Percentiles rank a stretch among this genome's conserved stretches.
phyloP scores from a whole-genome alignment of 768 basidiomycete species.

The Leucosporidium creatinivorum region DNA sequence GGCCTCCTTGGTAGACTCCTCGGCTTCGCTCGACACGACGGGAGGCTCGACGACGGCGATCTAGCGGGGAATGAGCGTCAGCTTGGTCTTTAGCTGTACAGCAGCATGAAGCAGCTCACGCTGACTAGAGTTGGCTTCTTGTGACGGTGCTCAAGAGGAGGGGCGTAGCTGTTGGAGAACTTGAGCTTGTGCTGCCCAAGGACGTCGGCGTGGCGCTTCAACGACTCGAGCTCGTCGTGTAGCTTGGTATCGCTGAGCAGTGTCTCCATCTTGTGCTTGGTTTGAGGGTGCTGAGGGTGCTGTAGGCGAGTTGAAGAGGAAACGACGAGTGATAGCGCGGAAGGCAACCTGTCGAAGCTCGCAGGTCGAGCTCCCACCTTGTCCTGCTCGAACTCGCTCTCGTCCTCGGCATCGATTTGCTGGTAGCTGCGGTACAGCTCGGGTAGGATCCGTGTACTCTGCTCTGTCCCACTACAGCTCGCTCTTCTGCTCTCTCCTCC shows the following conservation, averaged over 20 bases:
- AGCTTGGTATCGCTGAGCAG: slow-evolving; percentile 36
- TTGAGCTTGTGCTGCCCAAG: slow-evolving; percentile 39
- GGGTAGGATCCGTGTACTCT: too few species aligned
- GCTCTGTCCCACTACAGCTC: too few species aligned
- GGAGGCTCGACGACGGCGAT: slow-evolving; percentile 39
- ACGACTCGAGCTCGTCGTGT: slow-evolving; percentile 40
- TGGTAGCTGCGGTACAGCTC: too few species aligned
- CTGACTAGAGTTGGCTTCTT: slow-evolving; percentile 40
- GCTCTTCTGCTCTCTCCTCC: background rate
- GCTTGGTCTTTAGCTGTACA: too few species aligned
- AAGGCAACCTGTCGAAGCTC: too few species aligned
- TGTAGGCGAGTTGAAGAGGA: too few species aligned
- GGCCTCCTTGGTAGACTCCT: slow-evolving; percentile 39
- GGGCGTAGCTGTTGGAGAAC: slow-evolving; percentile 38
- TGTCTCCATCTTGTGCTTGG: slow-evolving; percentile 32
- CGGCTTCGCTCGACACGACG: background rate
- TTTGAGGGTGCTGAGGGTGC: too few species aligned
- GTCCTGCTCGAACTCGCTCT: too few species aligned
- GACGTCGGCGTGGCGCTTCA: slow-evolving; percentile 41
- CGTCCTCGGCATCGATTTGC: too few species aligned
- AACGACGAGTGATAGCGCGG: too few species aligned
- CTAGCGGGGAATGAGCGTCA: slow-evolving; percentile 12
- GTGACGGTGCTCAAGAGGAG: slow-evolving; percentile 40
- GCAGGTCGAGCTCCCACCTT: too few species aligned
- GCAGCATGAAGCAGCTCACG: slow-evolving; percentile 32